A percentile compares a stretch with the other conserved stretches of the same genome.
These are phyloP conservation scores for Quercus cerris DNA, from an alignment of 306 rosid species.

Conservation along the genomic window DNA sequence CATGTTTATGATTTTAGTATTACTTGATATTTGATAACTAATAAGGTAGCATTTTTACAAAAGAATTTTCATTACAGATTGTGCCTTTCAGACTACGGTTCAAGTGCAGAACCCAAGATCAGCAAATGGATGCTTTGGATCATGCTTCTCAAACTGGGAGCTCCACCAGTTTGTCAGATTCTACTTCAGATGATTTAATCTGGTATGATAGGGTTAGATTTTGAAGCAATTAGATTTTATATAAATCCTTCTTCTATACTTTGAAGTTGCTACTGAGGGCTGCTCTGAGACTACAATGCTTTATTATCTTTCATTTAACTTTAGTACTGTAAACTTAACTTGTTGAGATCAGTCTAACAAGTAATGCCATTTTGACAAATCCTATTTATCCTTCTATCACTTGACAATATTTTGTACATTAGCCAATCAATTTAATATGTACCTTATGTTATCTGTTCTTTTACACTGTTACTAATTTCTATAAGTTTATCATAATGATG, in stretches of 20 bases:
- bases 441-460: not conserved
- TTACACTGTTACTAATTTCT: not conserved
- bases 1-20: not conserved
- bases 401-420: not conserved
- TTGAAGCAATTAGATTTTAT: not conserved
- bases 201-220: conserved; percentile 42
- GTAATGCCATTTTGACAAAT: not conserved
- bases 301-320: not conserved
- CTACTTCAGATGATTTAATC: conserved; percentile 63
- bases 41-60: not conserved
- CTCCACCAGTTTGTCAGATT: conserved; percentile 13
- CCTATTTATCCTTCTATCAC: not conserved
- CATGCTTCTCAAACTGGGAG: conserved; percentile 17
- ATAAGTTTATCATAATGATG: not conserved
- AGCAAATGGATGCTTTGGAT: conserved; percentile 30
- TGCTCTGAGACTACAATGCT: not conserved
- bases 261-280: not conserved
- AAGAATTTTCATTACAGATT: conserved; percentile 40
- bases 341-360: not conserved
- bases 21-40: not conserved
- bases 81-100: conserved; percentile 58
- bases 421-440: not conserved
- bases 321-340: not conserved
- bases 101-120: conserved; percentile 49
- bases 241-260: not conserved